These are phyloP conservation scores for Ceratocystis ficicola DNA, from an alignment of 2,329 filamentous ascomycete species.

Conservation along the genomic window DNA sequence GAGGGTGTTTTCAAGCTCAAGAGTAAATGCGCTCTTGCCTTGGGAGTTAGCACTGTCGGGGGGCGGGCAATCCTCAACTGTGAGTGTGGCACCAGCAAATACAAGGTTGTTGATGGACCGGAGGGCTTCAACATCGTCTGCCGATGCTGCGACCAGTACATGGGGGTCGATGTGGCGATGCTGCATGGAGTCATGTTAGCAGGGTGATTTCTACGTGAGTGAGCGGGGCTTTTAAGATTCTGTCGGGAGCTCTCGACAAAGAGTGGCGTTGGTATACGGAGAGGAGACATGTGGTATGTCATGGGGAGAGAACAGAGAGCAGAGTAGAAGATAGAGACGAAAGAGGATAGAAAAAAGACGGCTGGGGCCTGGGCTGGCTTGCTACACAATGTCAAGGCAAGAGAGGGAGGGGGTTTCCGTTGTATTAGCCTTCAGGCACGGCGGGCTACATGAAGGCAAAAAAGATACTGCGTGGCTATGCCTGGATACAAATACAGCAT, in stretches of 20 bases:
- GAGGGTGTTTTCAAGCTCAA: conserved; percentile 56
- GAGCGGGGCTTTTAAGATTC: not conserved
- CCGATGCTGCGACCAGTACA: conserved; percentile 54
- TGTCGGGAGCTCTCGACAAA: too few relatives aligned
- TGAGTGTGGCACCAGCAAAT: conserved; percentile 54
- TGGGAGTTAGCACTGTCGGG: conserved; percentile 1
- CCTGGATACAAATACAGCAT: conserved; percentile 29
- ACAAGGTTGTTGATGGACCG: conserved; percentile 54
- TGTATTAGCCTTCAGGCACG: conserved; percentile 18
- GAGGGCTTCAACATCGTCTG: conserved; percentile 51
- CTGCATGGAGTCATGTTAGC: conserved; percentile 51
- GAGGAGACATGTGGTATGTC: conserved; percentile 3
- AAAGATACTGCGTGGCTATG: conserved; percentile 21
- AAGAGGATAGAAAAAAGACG: not conserved
- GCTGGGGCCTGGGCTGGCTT: not conserved
- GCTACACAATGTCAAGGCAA: conserved; percentile 6
- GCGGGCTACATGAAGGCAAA: conserved; percentile 17
- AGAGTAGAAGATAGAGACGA: not conserved
- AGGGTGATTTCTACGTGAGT: conserved; percentile 38
- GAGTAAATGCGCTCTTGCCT: conserved; percentile 38
- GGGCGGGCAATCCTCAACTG: conserved; percentile 12
- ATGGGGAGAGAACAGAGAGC: not conserved
- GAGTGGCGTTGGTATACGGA: not conserved
- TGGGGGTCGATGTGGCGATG: conserved; percentile 51
- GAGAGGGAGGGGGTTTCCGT: conserved; percentile 12